phyloP scores from a whole-genome alignment of 176 grass and related monocot species.

The Chloris gayana region DNA sequence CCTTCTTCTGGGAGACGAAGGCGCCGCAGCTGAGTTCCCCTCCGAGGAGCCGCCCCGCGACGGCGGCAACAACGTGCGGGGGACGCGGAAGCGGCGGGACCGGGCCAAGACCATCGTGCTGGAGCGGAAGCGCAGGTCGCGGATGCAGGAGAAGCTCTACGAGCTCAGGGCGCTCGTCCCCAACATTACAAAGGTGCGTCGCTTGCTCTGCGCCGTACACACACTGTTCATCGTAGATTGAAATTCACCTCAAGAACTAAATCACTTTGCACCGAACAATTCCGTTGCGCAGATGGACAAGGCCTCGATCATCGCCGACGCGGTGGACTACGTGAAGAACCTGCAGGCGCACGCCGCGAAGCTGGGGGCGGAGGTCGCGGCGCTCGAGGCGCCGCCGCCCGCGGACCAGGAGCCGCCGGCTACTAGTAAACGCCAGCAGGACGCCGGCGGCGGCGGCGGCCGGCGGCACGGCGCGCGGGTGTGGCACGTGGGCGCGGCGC shows the following conservation, averaged over 20 bases:
- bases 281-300: conserved; percentile 99
- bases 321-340: conserved; percentile 67
- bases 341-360: conserved; percentile 66
- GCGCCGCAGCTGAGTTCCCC: background rate
- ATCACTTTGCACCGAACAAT: too few species aligned
- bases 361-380: conserved; percentile 58
- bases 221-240: too few species aligned
- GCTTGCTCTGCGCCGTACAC: too few species aligned
- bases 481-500: conserved; percentile 37
- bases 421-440: background rate
- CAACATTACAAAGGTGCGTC: conserved; percentile 78
- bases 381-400: conserved; percentile 49
- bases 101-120: conserved; percentile 85
- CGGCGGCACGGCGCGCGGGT: conserved; percentile 43
- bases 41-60: background rate
- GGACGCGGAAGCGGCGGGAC: conserved; percentile 60
- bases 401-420: background rate
- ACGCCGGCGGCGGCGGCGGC: background rate
- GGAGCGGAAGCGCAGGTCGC: conserved; percentile 79
- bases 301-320: conserved; percentile 88
- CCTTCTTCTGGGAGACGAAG: background rate
- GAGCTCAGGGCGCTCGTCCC: conserved; percentile 87
- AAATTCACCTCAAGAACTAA: too few species aligned
- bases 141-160: conserved; percentile 95
- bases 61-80: conserved; percentile 19